Evolutionary conservation across 2,329 filamentous ascomycete genomes (phyloP), one percentile per base, ranked within the genome.

Genomic region (Cladosporium oxysporum): DNA sequence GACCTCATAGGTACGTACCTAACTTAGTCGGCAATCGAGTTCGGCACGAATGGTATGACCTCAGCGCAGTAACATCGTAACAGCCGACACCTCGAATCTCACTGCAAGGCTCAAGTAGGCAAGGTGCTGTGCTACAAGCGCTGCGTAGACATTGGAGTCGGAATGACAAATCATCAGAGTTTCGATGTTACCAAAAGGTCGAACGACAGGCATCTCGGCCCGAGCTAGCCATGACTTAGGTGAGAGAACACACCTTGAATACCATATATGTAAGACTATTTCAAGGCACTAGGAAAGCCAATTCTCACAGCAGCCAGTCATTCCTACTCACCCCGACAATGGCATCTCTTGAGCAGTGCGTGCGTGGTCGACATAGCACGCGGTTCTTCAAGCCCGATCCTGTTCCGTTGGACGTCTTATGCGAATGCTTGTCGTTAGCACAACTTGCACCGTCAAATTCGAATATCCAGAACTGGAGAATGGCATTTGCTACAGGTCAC

Each of bases 381-480:
- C 50, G 50, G 8, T 53, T 53, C 50, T 53, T 31, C 50, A 53
- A 53, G 21, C 5, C 59, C 35, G 31, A 65, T 23, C 67, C 65
- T 31, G 53, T 69, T 26, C 65, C 67, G n/a, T 21, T 28, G 37
- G 26, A 62, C 4, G 28, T 65, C 63, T 62, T 70, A 5, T 53
- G 55, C 37, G 50, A 65, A 49, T 68, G 63, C 37, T 62, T 70
- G 29, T 23, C 59, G 12, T 64, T 70, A 37, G 68, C 68, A 12
- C 67, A 66, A 33, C 65, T 67, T 64, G 67, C 67, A n/a, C 68
- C 68, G 21, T 70, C 68, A 18, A 70, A 70, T 62, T 66, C 63
- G 63, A 70, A 69, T 58, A 70, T 70, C 44, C 68, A 70, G 53
- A 69, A 69, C 33, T 70, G 68, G 68, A 66, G 66, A 21, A 57